Evolutionary conservation across 352 stramenopile genomes (phyloP), one percentile per base, ranked within the genome.

Genomic region (Globisporangium perplexum): DNA sequence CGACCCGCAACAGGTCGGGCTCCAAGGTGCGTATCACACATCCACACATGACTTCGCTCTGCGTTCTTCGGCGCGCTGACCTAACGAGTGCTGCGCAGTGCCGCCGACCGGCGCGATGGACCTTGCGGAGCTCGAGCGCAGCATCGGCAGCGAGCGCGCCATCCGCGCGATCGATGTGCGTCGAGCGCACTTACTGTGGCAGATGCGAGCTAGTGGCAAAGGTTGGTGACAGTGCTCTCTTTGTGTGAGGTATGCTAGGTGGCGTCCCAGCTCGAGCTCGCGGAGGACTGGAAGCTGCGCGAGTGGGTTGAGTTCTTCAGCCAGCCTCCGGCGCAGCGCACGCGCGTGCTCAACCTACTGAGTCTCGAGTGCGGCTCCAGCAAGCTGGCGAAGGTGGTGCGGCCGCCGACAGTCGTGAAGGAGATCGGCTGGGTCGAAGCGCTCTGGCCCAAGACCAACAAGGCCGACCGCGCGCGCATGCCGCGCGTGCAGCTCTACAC

Each of bases 351-450:
- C 10, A 77, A 77, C 50, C 59, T 74, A 22, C 59, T 74, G 17
- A 74, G 68, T 41, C 62, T 73, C 46, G 68, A 77, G 48, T 77
- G 65, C 51, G 63, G 52, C 18, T 63, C 58, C 35, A 77, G 65
- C 11, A 57, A 58, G n/a, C 62, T 77, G n/a, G 62, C 60, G 23
- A 47, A 24, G 17, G 15, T 71, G 10, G 59, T 74, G 20, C 52
- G 49, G 0, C 60, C 66, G 20, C 71, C 71, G n/a, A 59, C 61
- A 18, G 50, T 73, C 8, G 58, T 82, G 22, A 54, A 46, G 17
- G 63, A 78, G 14, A 66, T 82, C 38, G 69, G 68, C 30, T 78
- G 68, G 71, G 62, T 78, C 44, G 69, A 82, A 30, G 57, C 59
- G 18, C 59, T 68, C 33, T 79, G 70, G 70, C 39, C 58, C 1